Evolutionary conservation across 768 basidiomycete genomes (phyloP).

Genomic region (Hygrocybe punicea): DNA sequence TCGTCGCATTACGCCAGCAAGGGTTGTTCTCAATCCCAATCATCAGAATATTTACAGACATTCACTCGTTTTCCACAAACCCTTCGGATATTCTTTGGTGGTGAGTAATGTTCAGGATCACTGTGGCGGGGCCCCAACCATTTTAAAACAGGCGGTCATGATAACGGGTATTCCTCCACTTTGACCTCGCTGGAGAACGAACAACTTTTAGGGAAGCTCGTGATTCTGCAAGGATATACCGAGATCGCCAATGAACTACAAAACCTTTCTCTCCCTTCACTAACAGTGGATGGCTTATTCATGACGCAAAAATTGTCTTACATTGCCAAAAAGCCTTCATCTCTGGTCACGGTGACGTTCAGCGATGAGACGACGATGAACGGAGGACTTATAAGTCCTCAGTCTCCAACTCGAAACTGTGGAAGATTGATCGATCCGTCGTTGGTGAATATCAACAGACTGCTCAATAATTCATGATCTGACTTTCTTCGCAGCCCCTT

Average conservation of each 20-base stretch:
- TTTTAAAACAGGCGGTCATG: constrained; percentile 53
- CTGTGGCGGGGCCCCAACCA: background rate
- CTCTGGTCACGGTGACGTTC: constrained; percentile 43
- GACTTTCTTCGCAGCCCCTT: constrained; percentile 48
- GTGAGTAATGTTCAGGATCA: constrained; percentile 33
- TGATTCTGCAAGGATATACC: constrained; percentile 52
- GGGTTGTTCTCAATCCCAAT: background rate
- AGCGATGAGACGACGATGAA: constrained; percentile 46
- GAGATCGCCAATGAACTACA: constrained; percentile 43
- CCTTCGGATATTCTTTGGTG: constrained; percentile 67
- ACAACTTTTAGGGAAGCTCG: constrained; percentile 62
- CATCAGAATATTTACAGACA: constrained; percentile 64
- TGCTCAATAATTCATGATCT: constrained; percentile 7
- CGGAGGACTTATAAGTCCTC: constrained; percentile 65
- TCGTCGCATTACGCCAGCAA: background rate
- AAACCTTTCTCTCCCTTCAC: constrained; percentile 49
- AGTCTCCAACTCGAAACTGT: constrained; percentile 49
- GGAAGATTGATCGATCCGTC: constrained; percentile 57
- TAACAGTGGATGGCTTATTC: constrained; percentile 53
- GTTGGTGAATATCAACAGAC: constrained; percentile 43
- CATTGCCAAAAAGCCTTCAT: constrained; percentile 43
- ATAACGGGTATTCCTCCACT: constrained; percentile 53
- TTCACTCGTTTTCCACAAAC: constrained; percentile 73
- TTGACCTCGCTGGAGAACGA: constrained; percentile 57
- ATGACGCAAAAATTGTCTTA: constrained; percentile 39